Evolutionary conservation across 2,329 filamentous ascomycete genomes (phyloP).

Genomic region (Leptographium lundbergii): DNA sequence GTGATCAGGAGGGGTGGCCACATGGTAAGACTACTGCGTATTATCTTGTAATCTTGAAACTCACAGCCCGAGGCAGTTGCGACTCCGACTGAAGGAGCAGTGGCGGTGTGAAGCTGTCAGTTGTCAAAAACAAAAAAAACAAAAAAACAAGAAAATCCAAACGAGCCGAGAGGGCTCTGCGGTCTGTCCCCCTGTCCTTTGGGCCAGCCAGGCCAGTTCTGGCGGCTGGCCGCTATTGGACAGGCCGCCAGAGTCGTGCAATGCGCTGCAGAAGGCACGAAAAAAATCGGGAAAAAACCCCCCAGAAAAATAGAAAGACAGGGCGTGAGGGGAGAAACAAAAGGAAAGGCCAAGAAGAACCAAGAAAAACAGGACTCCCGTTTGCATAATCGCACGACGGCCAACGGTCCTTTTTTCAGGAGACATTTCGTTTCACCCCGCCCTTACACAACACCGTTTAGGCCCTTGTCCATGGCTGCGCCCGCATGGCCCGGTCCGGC

Average conservation of each 20-base stretch:
- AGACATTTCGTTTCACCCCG: not conserved
- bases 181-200: too few relatives aligned
- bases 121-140: not conserved
- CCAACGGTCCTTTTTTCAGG: not conserved
- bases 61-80: too few relatives aligned
- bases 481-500: conserved; percentile 1
- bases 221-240: too few relatives aligned
- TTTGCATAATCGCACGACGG: too few relatives aligned
- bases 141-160: not conserved
- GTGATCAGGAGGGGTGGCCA: not conserved
- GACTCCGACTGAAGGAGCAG: not conserved
- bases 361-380: not conserved
- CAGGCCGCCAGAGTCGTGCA: too few relatives aligned
- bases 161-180: not conserved
- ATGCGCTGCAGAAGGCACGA: too few relatives aligned
- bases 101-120: not conserved
- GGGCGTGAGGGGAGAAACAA: too few relatives aligned
- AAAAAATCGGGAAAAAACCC: not conserved
- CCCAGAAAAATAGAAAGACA: not conserved
- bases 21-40: too few relatives aligned
- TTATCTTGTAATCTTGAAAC: too few relatives aligned
- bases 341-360: too few relatives aligned
- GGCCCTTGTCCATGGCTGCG: not conserved
- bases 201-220: too few relatives aligned
- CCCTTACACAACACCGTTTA: not conserved